These are phyloP conservation scores for Leishmania guyanensis DNA, from an alignment of 208 protist genomes.

Conservation along the genomic window DNA sequence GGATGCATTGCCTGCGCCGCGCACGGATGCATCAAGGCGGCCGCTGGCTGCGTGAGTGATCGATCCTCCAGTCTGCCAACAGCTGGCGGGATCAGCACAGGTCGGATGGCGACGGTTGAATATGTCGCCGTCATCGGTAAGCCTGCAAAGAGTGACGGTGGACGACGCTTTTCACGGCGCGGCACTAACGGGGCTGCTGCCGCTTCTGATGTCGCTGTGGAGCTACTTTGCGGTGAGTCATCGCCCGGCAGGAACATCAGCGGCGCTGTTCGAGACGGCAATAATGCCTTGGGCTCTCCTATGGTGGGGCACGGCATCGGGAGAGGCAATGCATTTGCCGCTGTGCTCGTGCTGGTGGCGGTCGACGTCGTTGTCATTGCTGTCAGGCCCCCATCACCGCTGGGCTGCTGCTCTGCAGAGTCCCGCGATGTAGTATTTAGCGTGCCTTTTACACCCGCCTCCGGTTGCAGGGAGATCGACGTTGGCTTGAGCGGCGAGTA, in stretches of 20 bases:
- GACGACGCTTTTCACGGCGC: slow-evolving; percentile 6
- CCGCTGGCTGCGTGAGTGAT: background rate
- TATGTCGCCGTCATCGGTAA: background rate
- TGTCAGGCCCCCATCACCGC: background rate
- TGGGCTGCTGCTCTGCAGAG: background rate
- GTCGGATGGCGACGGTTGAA: background rate
- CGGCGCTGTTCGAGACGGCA: background rate
- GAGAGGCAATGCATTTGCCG: background rate
- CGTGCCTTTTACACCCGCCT: background rate
- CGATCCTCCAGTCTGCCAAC: background rate
- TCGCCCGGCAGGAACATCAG: background rate
- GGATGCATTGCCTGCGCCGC: background rate
- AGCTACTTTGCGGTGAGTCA: background rate
- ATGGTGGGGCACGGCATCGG: background rate
- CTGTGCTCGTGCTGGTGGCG: background rate
- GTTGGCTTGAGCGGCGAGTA: background rate
- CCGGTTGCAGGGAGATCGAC: background rate
- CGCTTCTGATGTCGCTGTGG: background rate
- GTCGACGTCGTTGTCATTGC: background rate
- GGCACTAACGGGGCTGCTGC: background rate
- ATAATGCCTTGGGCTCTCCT: background rate
- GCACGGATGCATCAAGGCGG: background rate
- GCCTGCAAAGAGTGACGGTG: slow-evolving; percentile 11
- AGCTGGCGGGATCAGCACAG: background rate
- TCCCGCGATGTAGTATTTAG: background rate